These are phyloP conservation scores for Scorias spongiosa DNA, from an alignment of 2,329 filamentous ascomycete genomes.

Conservation along the genomic window DNA sequence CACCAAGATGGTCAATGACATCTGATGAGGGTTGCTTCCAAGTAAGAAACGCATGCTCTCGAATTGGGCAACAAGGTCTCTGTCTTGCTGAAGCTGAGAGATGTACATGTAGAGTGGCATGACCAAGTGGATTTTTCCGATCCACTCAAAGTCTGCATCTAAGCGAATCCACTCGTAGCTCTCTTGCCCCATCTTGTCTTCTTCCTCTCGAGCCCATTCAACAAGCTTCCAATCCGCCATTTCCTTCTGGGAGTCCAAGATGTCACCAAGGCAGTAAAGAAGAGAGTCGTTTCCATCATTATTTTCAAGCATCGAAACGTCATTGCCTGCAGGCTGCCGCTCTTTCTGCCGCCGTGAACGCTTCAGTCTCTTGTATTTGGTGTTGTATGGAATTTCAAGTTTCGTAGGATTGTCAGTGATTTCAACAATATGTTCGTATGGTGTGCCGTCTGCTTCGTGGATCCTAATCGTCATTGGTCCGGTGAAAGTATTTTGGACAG, in stretches of 20 bases:
- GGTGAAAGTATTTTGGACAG: conserved; percentile 53
- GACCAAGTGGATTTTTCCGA: conserved; percentile 65
- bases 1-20: conserved; percentile 78
- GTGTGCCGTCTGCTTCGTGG: conserved; percentile 93
- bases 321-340: conserved; percentile 48
- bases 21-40: conserved; percentile 46
- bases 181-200: conserved; percentile 83
- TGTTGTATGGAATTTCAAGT: conserved; percentile 95
- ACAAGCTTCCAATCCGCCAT: conserved; percentile 67
- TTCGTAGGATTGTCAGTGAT: conserved; percentile 75
- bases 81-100: conserved; percentile 90
- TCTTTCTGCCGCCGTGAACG: conserved; percentile 71
- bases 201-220: conserved; percentile 81
- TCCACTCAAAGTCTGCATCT: conserved; percentile 97
- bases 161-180: conserved; percentile 98
- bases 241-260: conserved; percentile 70
- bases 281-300: conserved; percentile 54
- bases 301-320: conserved; percentile 4
- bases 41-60: conserved; percentile 27
- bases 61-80: conserved; percentile 80
- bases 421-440: conserved; percentile 94
- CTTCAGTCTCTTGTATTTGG: conserved; percentile 96
- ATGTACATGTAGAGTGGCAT: conserved; percentile 97
- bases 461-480: conserved; percentile 96
- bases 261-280: conserved; percentile 82